Base-by-base conservation (phyloP, 768 basidiomycete species). In the Boletus rufocinnamomeus region DNA sequence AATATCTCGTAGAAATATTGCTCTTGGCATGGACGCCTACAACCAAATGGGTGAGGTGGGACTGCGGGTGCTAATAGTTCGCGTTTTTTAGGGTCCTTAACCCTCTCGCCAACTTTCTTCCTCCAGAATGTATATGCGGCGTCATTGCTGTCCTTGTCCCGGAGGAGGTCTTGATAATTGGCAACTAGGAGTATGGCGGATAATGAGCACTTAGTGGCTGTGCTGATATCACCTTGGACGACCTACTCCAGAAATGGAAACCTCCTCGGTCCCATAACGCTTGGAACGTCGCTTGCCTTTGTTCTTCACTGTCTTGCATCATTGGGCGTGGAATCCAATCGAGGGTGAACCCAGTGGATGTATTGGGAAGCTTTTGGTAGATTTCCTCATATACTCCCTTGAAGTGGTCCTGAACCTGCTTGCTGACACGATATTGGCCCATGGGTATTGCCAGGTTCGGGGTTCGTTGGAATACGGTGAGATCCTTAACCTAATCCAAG, bases 381-480 rank as follows among this genome's bases (percentile, higher is more conserved):
- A 63, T 41, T 1, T 66, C 54, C 19, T 63, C 57, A 9, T 66
- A 55, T 6, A 46, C 17, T n/a, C 25, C 32, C 44, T 65, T 65
- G 45, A 53, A 56, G 35, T 56, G 60, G 27, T 56, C 43, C 50
- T 63, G 64, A 3, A 46, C 46, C 30, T 58, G 54, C 52, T 58
- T 38, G 54, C 45, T 57, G 16, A 66, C 0, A 6, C n/a, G 16
- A 40, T 51, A 46, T 40, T 67, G 58, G 10, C 55, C 17, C 65
- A 66, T 60, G 6, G 61, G 61, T 0, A n/a, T 28, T 2, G 58
- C 43, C 4, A 67, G 46, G 11, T 61, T 67, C 3, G 66, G 65
- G 2, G 62, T 61, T 37, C 65, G 58, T 32, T 67, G 62, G 54
- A 63, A 64, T 16, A 58, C 51, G 21, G 58, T 56, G 2, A 63